phyloP scores from a whole-genome alignment of 345 rosid genomes.

The Aethionema arabicum region DNA sequence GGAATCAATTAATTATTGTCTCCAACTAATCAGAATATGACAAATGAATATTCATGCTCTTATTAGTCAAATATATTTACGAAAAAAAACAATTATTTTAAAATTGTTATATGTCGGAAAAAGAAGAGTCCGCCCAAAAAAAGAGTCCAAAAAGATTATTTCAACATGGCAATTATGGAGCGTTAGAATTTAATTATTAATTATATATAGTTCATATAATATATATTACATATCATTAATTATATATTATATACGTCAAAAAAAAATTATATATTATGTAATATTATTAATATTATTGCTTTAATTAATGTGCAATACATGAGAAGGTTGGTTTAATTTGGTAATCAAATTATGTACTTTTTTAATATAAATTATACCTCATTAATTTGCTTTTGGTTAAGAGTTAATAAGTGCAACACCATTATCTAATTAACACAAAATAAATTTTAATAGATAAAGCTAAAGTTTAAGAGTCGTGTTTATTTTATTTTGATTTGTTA shows the following conservation, averaged over 20 bases:
- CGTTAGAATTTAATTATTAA: conserved; percentile 2
- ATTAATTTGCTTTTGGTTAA: no score
- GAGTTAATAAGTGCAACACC: no score
- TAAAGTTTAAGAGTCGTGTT: no score
- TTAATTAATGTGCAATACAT: not conserved
- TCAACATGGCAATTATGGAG: conserved; percentile 26
- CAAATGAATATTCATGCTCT: conserved; percentile 22
- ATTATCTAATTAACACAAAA: no score
- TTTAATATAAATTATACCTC: no score
- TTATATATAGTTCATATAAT: not conserved
- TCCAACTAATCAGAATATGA: conserved; percentile 34
- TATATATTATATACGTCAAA: no score
- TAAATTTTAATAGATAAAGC: no score
- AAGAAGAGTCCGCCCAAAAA: conserved; percentile 31
- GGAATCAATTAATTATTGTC: conserved; percentile 32
- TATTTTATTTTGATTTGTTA: no score
- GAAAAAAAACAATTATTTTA: not conserved
- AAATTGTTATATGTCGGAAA: conserved; percentile 28
- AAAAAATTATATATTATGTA: no score
- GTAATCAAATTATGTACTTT: not conserved
- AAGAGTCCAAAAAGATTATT: conserved; percentile 9
- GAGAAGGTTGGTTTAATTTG: conserved; percentile 6
- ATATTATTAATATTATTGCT: not conserved
- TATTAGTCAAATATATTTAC: conserved; percentile 13
- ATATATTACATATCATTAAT: no score